Conservation (phyloP, 345 rosid species). For the Acer yangbiense region DNA sequence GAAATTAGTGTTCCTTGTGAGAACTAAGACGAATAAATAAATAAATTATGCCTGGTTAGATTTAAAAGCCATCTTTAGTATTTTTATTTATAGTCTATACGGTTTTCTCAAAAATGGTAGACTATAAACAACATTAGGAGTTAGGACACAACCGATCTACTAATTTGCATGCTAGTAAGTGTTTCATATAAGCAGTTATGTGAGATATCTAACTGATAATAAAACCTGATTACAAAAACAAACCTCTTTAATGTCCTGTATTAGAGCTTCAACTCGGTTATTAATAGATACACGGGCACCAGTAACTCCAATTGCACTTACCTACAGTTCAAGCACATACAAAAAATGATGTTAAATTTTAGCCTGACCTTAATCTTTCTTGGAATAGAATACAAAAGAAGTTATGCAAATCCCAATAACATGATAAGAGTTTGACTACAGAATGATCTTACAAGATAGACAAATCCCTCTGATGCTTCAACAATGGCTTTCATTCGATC, state of each 20-base stretch:
- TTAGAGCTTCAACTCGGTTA: slow-evolving; percentile 59
- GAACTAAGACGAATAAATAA: not conserved
- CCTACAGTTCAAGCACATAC: slow-evolving; percentile 44
- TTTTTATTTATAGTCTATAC: too few species aligned
- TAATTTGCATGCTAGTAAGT: not conserved
- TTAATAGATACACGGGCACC: slow-evolving; percentile 83
- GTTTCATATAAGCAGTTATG: not conserved
- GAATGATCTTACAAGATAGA: slow-evolving; percentile 70
- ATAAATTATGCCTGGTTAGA: not conserved
- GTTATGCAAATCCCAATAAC: not conserved
- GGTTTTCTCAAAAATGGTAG: not conserved
- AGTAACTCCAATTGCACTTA: slow-evolving; percentile 86
- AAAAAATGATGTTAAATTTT: not conserved
- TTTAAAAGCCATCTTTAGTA: not conserved
- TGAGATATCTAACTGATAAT: not conserved
- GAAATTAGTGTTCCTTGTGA: not conserved
- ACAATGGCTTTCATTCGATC: slow-evolving; percentile 81
- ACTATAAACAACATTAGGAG: not conserved
- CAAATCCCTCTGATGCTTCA: slow-evolving; percentile 83
- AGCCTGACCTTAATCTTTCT: not conserved
- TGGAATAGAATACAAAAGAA: slow-evolving; percentile 10
- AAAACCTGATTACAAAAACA: slow-evolving; percentile 7
- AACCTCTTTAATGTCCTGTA: slow-evolving; percentile 73
- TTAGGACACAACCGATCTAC: not conserved
- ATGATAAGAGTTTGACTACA: not conserved